Conservation (phyloP, 192 early-diverging fungal species). For the Linnemannia schmuckeri region DNA sequence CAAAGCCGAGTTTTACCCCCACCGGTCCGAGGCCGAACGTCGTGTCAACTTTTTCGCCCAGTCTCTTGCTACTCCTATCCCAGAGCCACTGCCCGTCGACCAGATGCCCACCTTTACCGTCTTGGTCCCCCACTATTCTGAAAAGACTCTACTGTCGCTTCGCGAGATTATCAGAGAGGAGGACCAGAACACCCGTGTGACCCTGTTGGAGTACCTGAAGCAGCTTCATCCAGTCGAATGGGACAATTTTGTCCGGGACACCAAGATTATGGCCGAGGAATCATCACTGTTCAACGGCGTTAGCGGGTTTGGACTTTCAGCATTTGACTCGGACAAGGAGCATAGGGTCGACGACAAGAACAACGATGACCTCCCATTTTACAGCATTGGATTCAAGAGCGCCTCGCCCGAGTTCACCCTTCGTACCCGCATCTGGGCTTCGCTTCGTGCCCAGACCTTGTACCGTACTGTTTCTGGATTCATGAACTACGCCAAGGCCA, state of each 20-base stretch:
- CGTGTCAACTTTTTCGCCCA: slow-evolving; percentile 90
- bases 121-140: slow-evolving; percentile 88
- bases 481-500: slow-evolving; percentile 90
- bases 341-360: slow-evolving; percentile 73
- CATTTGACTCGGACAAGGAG: slow-evolving; percentile 36
- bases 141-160: slow-evolving; percentile 86
- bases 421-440: slow-evolving; percentile 91
- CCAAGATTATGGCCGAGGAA: slow-evolving; percentile 83
- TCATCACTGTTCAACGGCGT: slow-evolving; percentile 44
- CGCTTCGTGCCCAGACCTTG: slow-evolving; percentile 86
- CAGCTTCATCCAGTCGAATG: slow-evolving; percentile 86
- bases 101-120: slow-evolving; percentile 91
- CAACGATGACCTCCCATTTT: slow-evolving; percentile 85
- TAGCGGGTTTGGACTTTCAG: slow-evolving; percentile 33
- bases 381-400: slow-evolving; percentile 85
- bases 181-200: slow-evolving; percentile 84
- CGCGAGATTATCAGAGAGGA: slow-evolving; percentile 89
- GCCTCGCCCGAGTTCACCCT: slow-evolving; percentile 85
- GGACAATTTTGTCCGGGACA: slow-evolving; percentile 93
- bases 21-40: slow-evolving; percentile 84
- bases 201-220: slow-evolving; percentile 85
- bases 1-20: slow-evolving; percentile 78
- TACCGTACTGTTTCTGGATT: slow-evolving; percentile 90
- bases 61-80: slow-evolving; percentile 84
- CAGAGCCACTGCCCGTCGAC: slow-evolving; percentile 81